A percentile compares a stretch with the other conserved stretches of the same genome.
Conservation (phyloP, 2,329 filamentous ascomycete species). For the Fusarium verticillioides region DNA sequence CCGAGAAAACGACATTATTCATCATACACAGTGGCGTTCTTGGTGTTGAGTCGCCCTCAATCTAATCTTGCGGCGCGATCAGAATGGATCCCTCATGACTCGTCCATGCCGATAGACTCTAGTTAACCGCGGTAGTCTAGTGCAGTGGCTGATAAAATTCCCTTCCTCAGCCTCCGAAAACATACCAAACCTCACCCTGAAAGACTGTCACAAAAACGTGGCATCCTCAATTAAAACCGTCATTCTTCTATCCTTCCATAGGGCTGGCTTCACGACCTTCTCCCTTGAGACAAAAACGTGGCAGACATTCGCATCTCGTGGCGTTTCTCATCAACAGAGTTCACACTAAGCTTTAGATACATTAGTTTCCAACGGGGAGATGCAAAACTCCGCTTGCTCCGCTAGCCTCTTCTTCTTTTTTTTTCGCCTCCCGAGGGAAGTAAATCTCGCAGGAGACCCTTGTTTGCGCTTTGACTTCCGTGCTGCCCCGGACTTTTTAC, state of each 20-base stretch:
- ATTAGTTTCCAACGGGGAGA: background rate
- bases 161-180: background rate
- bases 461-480: conserved; percentile 4
- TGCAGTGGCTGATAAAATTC: background rate
- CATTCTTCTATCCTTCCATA: rapidly evolving
- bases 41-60: background rate
- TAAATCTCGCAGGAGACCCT: background rate
- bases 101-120: background rate
- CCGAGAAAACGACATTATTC: background rate
- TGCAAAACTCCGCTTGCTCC: background rate
- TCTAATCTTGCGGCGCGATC: background rate
- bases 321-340: background rate
- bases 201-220: background rate
- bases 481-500: background rate
- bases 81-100: conserved; percentile 1
- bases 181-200: background rate
- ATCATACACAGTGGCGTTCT: background rate
- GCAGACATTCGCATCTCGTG: background rate
- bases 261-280: background rate
- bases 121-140: background rate
- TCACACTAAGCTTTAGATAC: background rate
- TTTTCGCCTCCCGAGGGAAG: background rate
- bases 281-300: background rate
- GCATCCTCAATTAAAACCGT: rapidly evolving
- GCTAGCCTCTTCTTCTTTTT: background rate